A percentile compares a stretch with the other conserved stretches of the same genome.
Evolutionary conservation across 192 early-diverging fungal species (phyloP).

Genomic region (Coemansia sp.): DNA sequence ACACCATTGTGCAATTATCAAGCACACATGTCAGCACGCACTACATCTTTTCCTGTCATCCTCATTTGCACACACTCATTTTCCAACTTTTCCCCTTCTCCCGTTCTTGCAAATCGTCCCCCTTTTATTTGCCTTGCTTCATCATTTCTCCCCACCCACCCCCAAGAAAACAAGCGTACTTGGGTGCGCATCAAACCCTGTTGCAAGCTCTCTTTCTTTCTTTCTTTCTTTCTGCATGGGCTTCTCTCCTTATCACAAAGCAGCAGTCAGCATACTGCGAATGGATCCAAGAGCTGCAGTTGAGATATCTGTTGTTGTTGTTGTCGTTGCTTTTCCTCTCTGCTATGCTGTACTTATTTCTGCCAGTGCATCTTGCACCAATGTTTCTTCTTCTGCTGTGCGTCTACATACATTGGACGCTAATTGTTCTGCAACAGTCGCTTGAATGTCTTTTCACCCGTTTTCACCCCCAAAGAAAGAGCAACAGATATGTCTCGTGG

Average conservation of each 20-base stretch:
- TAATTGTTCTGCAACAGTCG: background rate
- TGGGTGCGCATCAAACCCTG: background rate
- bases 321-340: background rate
- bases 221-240: background rate
- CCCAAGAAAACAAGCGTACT: background rate
- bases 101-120: slow-evolving; percentile 11
- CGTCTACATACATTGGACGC: background rate
- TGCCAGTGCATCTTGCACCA: slow-evolving; percentile 6
- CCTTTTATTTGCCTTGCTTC: background rate
- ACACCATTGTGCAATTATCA: background rate
- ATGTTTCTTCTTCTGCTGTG: background rate
- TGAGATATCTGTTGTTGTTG: background rate
- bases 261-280: background rate
- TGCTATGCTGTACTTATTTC: background rate
- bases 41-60: background rate
- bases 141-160: background rate
- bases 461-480: background rate
- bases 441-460: background rate
- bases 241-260: background rate
- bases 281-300: background rate
- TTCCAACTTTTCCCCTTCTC: background rate
- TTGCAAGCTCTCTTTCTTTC: background rate
- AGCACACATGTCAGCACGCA: background rate
- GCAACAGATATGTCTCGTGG: background rate
- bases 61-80: background rate